Evolutionary conservation across 2,329 filamentous ascomycete genomes (phyloP).

Genomic region (Cladosporium sp.): DNA sequence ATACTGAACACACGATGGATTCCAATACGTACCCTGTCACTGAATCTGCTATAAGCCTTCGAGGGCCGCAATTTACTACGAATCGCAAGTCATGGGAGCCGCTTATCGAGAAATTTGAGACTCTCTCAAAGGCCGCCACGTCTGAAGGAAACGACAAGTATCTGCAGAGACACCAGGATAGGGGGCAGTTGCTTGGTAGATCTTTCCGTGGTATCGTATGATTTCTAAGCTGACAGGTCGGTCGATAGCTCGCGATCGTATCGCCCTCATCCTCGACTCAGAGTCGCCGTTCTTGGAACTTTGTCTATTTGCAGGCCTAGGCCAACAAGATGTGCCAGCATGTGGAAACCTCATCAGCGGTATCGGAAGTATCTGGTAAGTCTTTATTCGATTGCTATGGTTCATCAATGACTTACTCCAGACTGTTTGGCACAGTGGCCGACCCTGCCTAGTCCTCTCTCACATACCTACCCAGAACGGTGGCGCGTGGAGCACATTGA

Average conservation of each 20-base stretch:
- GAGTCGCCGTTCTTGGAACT: background rate
- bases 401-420: background rate
- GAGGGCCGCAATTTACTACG: background rate
- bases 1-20: background rate
- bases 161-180: background rate
- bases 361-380: background rate
- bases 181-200: background rate
- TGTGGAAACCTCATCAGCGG: background rate
- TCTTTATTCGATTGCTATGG: background rate
- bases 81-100: slow-evolving; percentile 2
- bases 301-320: background rate
- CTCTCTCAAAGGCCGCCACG: background rate
- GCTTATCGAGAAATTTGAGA: background rate
- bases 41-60: background rate
- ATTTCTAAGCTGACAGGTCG: background rate
- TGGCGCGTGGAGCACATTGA: background rate
- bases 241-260: background rate
- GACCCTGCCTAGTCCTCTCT: background rate
- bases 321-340: background rate
- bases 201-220: background rate
- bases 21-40: background rate
- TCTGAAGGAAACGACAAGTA: background rate
- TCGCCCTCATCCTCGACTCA: background rate
- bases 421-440: background rate
- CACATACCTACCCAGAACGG: background rate